Evolutionary conservation across 208 protist species (phyloP), one percentile per base, ranked within the genome.

Genomic region (Phytomonas sp.): DNA sequence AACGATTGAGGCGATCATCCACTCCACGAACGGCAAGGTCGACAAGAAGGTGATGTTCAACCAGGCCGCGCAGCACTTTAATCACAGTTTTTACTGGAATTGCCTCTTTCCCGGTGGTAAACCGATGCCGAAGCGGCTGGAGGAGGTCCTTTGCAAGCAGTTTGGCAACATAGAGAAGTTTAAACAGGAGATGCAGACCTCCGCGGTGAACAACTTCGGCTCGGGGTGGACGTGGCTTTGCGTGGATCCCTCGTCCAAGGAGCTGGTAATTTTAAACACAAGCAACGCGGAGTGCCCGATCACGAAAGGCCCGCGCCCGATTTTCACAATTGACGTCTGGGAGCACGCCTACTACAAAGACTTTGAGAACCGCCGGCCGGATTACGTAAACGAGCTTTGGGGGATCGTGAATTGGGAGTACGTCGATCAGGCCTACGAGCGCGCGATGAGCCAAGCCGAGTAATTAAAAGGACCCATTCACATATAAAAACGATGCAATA

Each of bases 321-420:
- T 98, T 68, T 82, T 98, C 60, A 96, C 92, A 23, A 79, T 76
- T 5, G 95, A 98, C 72, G 93, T 97, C 26, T 98, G 95, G 95
- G 93, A 98, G 80, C 95, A 98, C 71, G 92, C 95, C n/a, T 98
- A 97, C 81, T 97, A 97, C 84, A 89, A 95, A 68, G 94, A 97
- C 78, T 96, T 94, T 67, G 84, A 95, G 75, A 97, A 97, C 73
- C 78, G 92, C 68, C 84, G 92, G 62, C 81, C 85, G 9, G 88
- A 95, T 62, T 97, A 97, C 78, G 68, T 96, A 51, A 92, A 96
- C 74, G 86, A 90, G 69, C 76, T 94, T 59, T 97, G 89, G 88
- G 74, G 83, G 40, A 71, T 96, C 2, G 88, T 97, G 33, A 84
- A 97, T 77, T 97, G 94, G 94, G 78, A 89, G 60, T 91, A 90